A percentile compares a stretch with the other conserved stretches of the same genome.
phyloP scores from a whole-genome alignment of 495 filamentous ascomycete species.

The Penicillium coffeae region DNA sequence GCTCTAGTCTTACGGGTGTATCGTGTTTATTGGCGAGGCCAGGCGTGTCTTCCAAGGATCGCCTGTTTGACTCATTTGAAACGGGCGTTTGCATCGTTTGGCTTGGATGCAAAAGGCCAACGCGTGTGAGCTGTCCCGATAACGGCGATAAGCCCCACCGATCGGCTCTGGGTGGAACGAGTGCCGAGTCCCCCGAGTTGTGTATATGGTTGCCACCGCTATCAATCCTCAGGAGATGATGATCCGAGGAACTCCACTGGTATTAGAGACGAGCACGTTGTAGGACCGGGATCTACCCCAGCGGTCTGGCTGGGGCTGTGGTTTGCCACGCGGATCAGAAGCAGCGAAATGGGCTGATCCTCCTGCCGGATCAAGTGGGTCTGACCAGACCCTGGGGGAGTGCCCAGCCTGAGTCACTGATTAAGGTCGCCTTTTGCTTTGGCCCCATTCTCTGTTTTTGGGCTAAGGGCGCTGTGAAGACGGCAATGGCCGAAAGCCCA shows the following conservation, averaged over 20 bases:
- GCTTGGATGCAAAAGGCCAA: neutral
- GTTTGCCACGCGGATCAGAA: slow-evolving; percentile 1
- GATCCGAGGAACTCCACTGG: neutral
- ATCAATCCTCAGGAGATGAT: neutral
- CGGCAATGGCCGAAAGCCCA: slow-evolving; percentile 11
- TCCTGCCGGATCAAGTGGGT: neutral
- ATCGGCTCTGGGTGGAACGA: neutral
- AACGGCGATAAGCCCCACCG: neutral
- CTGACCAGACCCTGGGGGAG: neutral
- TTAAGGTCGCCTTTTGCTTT: neutral
- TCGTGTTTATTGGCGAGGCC: too few relatives aligned
- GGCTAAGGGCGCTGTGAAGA: slow-evolving; percentile 33
- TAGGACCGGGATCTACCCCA: neutral
- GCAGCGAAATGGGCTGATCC: neutral
- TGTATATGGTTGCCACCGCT: neutral
- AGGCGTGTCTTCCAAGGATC: too few relatives aligned
- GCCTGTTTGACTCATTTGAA: neutral
- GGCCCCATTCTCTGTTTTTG: neutral
- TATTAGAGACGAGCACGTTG: neutral
- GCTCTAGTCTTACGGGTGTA: too few relatives aligned
- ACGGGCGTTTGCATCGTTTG: neutral
- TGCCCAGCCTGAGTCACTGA: neutral
- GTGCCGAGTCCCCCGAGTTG: neutral
- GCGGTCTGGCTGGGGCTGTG: neutral
- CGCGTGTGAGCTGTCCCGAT: neutral